Evolutionary conservation across 2,329 filamentous ascomycete genomes (phyloP).

Genomic region (Xylaria sp.): DNA sequence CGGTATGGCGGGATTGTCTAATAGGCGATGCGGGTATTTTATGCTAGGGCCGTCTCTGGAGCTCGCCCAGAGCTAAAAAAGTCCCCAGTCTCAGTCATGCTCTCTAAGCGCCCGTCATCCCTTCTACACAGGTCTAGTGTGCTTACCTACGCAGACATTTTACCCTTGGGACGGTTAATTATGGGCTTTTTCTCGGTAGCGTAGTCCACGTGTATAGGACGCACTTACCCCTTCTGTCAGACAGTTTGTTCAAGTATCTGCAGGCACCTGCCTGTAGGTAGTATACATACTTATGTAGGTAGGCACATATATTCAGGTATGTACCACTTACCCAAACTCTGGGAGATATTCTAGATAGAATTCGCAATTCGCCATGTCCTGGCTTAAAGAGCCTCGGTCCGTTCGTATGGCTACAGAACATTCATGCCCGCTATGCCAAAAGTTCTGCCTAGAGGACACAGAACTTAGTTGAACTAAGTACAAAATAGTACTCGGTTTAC

Average conservation of each 20-base stretch:
- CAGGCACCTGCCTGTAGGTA: not conserved
- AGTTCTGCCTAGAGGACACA: not conserved
- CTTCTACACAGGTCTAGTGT: slow-evolving; percentile 9
- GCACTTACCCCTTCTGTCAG: not conserved
- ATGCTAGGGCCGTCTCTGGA: not conserved
- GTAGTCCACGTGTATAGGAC: not conserved
- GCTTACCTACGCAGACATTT: not conserved
- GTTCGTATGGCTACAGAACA: not conserved
- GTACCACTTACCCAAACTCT: too few relatives aligned
- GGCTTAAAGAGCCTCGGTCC: not conserved
- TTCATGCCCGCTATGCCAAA: not conserved
- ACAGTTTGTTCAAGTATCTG: not conserved
- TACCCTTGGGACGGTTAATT: slow-evolving; percentile 27
- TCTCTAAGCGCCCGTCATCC: slow-evolving; percentile 28
- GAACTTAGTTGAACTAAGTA: not conserved
- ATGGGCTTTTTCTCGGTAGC: slow-evolving; percentile 17
- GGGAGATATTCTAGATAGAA: too few relatives aligned
- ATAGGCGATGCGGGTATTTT: not conserved
- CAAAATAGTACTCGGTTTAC: too few relatives aligned
- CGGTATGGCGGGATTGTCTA: not conserved
- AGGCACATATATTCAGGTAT: too few relatives aligned
- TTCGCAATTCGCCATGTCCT: not conserved
- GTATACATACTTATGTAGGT: not conserved
- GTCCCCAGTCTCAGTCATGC: slow-evolving; percentile 21
- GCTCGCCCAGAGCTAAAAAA: not conserved